Percentiles rank a stretch among this genome's conserved stretches.
These are phyloP conservation scores for Solanum gandarillasii DNA, from an alignment of 257 asterid species.

Conservation along the genomic window DNA sequence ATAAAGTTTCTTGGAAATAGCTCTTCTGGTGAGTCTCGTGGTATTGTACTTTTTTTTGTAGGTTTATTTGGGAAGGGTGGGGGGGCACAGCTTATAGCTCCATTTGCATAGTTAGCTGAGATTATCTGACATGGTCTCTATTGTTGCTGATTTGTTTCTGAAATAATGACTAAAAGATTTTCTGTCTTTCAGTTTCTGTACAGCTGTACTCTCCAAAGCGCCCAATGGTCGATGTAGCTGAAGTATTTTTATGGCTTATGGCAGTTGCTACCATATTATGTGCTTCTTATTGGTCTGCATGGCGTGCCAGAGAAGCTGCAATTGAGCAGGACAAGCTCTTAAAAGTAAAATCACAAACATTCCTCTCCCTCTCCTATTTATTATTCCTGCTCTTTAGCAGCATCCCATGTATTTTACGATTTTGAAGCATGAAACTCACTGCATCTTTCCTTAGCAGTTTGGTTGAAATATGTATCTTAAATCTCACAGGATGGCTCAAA, in stretches of 20 bases:
- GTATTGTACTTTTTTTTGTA: neutral
- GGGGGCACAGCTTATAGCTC: neutral
- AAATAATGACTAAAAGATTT: neutral
- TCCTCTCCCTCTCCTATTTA: neutral
- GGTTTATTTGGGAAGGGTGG: neutral
- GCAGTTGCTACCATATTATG: constrained; percentile 82
- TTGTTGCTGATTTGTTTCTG: neutral
- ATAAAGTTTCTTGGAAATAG: constrained; percentile 29
- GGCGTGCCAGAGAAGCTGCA: constrained; percentile 85
- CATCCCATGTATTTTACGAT: neutral
- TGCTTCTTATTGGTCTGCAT: constrained; percentile 95
- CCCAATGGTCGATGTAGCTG: constrained; percentile 85
- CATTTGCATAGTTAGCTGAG: neutral
- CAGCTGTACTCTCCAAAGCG: constrained; percentile 87
- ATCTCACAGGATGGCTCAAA: constrained; percentile 73
- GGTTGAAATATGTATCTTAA: neutral
- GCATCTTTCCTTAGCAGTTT: neutral
- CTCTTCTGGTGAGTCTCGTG: constrained; percentile 46
- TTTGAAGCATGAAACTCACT: neutral
- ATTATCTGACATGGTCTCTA: neutral
- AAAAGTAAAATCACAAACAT: constrained; percentile 32
- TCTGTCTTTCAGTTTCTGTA: constrained; percentile 48
- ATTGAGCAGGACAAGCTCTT: constrained; percentile 70
- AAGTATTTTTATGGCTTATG: constrained; percentile 90
- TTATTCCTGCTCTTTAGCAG: neutral